A percentile compares a stretch with the other conserved stretches of the same genome.
phyloP scores from a whole-genome alignment of 768 basidiomycete species.

The Arthromyces matolae region DNA sequence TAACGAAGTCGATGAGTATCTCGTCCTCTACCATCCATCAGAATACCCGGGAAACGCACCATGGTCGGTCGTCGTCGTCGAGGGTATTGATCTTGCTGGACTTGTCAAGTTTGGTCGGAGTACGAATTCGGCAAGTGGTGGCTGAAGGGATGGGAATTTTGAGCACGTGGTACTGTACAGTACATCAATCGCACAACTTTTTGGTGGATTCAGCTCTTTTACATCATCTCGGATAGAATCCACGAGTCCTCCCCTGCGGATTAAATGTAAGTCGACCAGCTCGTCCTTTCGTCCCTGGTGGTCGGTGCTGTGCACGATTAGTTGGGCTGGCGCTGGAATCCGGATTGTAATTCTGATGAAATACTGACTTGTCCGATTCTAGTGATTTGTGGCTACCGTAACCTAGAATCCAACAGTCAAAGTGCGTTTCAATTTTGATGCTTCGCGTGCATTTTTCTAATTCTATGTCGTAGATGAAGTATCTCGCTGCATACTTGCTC shows the following conservation, averaged over 20 bases:
- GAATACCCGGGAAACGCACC: constrained; percentile 24
- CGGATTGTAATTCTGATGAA: not conserved
- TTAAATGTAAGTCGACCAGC: constrained; percentile 66
- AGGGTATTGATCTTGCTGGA: constrained; percentile 33
- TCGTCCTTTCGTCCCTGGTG: not conserved
- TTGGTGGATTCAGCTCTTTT: constrained; percentile 26
- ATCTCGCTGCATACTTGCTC: constrained; percentile 95
- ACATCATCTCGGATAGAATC: constrained; percentile 72
- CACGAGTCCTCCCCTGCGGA: constrained; percentile 90
- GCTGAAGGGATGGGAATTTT: constrained; percentile 32
- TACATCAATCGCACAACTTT: constrained; percentile 24
- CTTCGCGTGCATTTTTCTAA: not conserved
- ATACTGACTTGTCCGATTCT: constrained; percentile 10
- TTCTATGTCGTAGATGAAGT: constrained; percentile 61
- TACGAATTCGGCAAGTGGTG: constrained; percentile 33
- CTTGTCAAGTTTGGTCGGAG: constrained; percentile 22
- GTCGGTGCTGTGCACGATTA: not conserved
- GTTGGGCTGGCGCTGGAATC: not conserved
- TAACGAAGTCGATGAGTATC: constrained; percentile 7
- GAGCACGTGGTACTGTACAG: constrained; percentile 64
- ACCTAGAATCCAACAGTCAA: constrained; percentile 34
- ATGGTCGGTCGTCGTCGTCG: constrained; percentile 37
- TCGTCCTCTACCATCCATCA: not conserved
- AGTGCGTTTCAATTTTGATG: constrained; percentile 32
- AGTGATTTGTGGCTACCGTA: constrained; percentile 95